Base-by-base conservation (phyloP, 148 eudicot species). In the Silene conica region DNA sequence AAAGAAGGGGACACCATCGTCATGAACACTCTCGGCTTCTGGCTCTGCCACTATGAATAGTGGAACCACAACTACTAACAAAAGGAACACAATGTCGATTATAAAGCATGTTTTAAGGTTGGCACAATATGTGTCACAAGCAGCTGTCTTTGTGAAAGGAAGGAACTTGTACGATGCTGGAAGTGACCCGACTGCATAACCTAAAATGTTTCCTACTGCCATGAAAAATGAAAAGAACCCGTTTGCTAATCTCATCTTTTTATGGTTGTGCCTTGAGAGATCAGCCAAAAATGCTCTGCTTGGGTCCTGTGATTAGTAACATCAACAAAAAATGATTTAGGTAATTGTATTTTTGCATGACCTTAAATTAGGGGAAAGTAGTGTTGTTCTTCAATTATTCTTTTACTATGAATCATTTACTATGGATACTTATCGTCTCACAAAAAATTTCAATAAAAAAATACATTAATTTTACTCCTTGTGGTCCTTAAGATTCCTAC, bases 201-300 rank as follows among this genome's bases (percentile, higher is more conserved):
- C 98, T n/a, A 88, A 67, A 5, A 93, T 78, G 74, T 88, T 91
- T 0, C 98, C 98, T 0, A 91, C 82, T 1, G 88, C 91, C 89
- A 86, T 88, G 83, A 91, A 93, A 46, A 93, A 87, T 12, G 98
- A 81, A 79, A 79, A 93, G 8, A 79, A 63, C 0, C 88, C 84
- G 70, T 91, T 88, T 8, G 89, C 85, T 0, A 79, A 63, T 19
- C 91, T 73, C 76, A 81, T 89, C 13, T 75, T 83, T 1, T 61
- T 8, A 9, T 86, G 85, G 71, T 84, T 67, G 15, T 82, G 74
- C 48, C 69, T 79, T 5, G 91, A 80, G 0, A 92, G 77, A 67
- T 92, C 98, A 0, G 97, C 98, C 5, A 93, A 78, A 38, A 93
- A 78, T 31, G 98, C 97, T n/a, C 98, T 80, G 8, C 89, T 85